Conservation (phyloP, 768 basidiomycete genomes). For the Mycena latifolia region DNA sequence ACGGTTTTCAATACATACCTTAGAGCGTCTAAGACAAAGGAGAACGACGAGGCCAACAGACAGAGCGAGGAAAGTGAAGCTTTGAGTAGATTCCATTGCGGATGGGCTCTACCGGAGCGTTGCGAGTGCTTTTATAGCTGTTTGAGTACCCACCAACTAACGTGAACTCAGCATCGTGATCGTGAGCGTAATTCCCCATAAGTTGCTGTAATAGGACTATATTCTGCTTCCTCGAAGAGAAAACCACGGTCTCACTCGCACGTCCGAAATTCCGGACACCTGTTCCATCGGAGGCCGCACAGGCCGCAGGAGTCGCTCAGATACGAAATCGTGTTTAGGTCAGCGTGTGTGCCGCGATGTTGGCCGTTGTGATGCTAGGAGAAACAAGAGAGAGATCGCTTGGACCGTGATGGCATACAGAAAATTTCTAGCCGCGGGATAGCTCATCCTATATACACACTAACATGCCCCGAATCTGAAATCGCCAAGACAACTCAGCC, state of each 20-base stretch:
- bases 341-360: background rate
- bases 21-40: background rate
- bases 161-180: conserved; percentile 2
- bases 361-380: background rate
- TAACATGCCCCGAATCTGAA: too few relatives aligned
- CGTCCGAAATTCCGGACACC: background rate
- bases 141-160: background rate
- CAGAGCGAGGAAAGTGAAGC: background rate
- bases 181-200: background rate
- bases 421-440: too few relatives aligned
- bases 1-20: background rate
- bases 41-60: conserved; percentile 1
- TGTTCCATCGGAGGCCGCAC: background rate
- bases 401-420: too few relatives aligned
- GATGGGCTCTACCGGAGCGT: background rate
- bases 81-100: conserved; percentile 2
- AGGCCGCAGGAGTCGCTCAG: background rate
- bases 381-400: too few relatives aligned
- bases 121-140: background rate
- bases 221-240: background rate
- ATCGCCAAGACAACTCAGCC: too few relatives aligned
- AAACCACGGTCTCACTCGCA: background rate
- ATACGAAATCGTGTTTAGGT: background rate
- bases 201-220: background rate
- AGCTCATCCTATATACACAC: too few relatives aligned